Percentiles rank a stretch among this genome's conserved stretches.
phyloP scores from a whole-genome alignment of 1,139 yeast species.

The Geotrichum europaeum region DNA sequence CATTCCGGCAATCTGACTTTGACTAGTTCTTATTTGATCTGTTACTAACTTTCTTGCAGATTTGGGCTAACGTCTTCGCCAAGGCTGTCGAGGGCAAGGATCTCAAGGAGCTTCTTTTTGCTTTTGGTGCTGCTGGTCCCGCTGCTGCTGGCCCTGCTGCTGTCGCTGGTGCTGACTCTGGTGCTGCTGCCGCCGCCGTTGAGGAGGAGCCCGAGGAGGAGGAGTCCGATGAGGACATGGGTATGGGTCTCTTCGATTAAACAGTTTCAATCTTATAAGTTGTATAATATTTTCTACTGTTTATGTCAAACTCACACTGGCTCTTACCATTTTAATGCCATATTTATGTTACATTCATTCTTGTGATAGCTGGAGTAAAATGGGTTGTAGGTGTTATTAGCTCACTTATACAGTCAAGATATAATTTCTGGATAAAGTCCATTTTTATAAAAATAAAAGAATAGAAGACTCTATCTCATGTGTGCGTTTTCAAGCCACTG shows the following conservation, averaged over 20 bases:
- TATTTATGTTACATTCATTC: not conserved
- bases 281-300: not conserved
- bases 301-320: not conserved
- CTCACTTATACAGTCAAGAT: not conserved
- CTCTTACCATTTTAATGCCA: not conserved
- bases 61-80: conserved; percentile 95
- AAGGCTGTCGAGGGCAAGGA: conserved; percentile 96
- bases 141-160: conserved; percentile 54
- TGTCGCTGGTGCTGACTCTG: conserved; percentile 54
- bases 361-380: not conserved
- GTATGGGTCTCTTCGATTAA: conserved; percentile 39
- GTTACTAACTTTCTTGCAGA: conserved; percentile 50
- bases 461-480: too few relatives aligned
- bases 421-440: not conserved
- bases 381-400: not conserved
- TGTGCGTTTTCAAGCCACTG: not conserved
- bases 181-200: conserved; percentile 53
- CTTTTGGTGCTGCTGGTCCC: conserved; percentile 67
- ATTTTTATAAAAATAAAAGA: too few relatives aligned
- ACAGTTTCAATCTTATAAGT: conserved; percentile 2
- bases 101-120: conserved; percentile 83
- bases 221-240: conserved; percentile 38
- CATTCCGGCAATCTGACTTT: not conserved
- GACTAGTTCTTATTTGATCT: conserved; percentile 33
- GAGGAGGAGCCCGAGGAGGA: conserved; percentile 31